Base-by-base conservation (phyloP, 2,329 filamentous ascomycete genomes). In the Talaromyces pinophilus region DNA sequence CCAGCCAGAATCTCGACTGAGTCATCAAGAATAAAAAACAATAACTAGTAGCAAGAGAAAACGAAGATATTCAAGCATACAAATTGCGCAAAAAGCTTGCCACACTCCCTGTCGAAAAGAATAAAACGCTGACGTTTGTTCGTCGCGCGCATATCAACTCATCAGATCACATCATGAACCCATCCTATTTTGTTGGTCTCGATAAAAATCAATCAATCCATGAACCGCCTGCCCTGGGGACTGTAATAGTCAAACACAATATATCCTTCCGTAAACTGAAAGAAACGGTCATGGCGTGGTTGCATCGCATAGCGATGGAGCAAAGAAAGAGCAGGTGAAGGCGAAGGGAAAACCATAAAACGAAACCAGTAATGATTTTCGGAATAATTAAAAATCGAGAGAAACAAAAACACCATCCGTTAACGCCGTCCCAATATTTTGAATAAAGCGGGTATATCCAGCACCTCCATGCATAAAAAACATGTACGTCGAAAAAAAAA, bases 391-490 rank as follows among this genome's bases (percentile, higher is more conserved):
- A 61, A 44, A 38, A 38, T 40, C 54, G 5, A 57, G n/a, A 57
- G 10, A 55, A 63, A 52, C 25, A 63, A 19, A 54, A 63, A 68
- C 65, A 57, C 67, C 67, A 62, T 54, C 63, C 71, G 70, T 70
- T 50, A 79, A 78, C 77, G 76, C 77, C 77, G 70, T 76, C 77
- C 77, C 70, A 76, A 73, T 55, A 64, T 73, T 72, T 76, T 75
- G 72, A 78, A 64, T 64, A 69, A 81, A 77, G 78, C 78, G 79
- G 79, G 79, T 81, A 81, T 81, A 81, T 81, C 79, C 79, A 79
- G 79, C 78, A 80, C 79, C 79, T 74, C 77, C 73, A 81, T 81
- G 79, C 79, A 81, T 79, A 55, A 67, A 52, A 35, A 67, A 60
- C 77, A 78, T 77, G 75, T 77, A 69, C 52, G 69, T 63, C 69